A percentile compares a stretch with the other conserved stretches of the same genome.
Conservation (phyloP, 441 rosid species). For the Bruguiera hainesii region DNA sequence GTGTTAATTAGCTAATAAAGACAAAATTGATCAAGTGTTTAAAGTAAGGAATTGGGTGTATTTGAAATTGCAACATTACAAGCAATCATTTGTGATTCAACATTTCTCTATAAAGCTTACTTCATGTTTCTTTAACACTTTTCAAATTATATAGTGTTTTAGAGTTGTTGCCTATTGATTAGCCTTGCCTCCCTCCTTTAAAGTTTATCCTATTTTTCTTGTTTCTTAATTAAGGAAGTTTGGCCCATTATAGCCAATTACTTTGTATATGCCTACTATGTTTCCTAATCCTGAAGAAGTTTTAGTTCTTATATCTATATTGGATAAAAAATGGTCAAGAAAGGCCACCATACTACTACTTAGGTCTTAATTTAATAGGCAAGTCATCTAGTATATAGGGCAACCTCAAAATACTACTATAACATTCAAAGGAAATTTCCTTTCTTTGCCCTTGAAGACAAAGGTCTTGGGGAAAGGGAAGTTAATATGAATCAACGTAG, state of each 20-base stretch:
- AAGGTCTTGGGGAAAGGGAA: neutral
- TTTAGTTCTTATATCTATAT: neutral
- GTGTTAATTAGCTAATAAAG: neutral
- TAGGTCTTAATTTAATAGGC: neutral
- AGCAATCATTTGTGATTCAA: neutral
- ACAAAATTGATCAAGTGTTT: neutral
- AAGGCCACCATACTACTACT: neutral
- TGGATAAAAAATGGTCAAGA: neutral
- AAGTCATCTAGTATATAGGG: neutral
- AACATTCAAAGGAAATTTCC: neutral
- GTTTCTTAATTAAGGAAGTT: no score
- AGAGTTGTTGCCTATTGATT: neutral
- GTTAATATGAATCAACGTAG: no score
- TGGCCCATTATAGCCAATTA: neutral
- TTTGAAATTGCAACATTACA: neutral
- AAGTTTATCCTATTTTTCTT: no score
- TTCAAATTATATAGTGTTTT: no score
- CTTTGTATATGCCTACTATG: neutral
- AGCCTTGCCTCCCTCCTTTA: neutral
- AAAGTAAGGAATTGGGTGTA: neutral
- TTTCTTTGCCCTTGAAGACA: neutral
- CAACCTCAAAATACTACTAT: neutral
- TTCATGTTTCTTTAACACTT: neutral
- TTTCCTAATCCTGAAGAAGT: neutral
- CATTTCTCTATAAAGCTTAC: neutral